A percentile compares a stretch with the other conserved stretches of the same genome.
phyloP scores from a whole-genome alignment of 306 rosid genomes.

The Cucurbita ficifolia region DNA sequence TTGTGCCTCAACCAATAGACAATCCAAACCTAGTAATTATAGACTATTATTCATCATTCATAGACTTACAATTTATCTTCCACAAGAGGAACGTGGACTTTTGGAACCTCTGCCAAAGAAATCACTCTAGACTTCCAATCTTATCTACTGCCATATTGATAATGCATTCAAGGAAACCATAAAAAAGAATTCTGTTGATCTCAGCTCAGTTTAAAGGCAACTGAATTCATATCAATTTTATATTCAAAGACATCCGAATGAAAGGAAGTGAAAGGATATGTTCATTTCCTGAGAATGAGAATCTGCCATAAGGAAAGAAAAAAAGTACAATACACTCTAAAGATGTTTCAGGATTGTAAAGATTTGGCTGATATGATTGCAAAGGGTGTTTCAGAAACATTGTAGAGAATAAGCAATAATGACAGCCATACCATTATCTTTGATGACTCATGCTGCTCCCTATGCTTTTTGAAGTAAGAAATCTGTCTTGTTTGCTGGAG shows the following conservation, averaged over 20 bases:
- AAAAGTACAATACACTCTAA: not conserved
- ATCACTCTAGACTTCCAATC: not conserved
- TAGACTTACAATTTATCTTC: not conserved
- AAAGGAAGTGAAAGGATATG: not conserved
- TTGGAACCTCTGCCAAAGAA: not conserved
- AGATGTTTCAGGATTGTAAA: not conserved
- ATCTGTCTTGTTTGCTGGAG: not conserved
- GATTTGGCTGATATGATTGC: not conserved
- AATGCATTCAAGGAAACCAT: not conserved
- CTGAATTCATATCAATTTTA: not conserved
- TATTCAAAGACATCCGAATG: not conserved
- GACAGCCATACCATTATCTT: not conserved
- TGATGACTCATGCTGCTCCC: not conserved
- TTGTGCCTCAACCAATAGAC: not conserved
- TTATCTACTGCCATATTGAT: not conserved
- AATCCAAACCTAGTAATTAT: not conserved
- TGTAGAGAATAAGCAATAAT: not conserved
- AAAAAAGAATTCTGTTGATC: not conserved
- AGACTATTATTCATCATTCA: not conserved
- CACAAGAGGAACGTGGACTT: not conserved
- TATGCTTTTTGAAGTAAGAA: not conserved
- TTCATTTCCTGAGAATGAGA: not conserved
- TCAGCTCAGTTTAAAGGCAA: not conserved
- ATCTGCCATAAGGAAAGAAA: not conserved
- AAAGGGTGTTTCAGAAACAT: not conserved